phyloP scores from a whole-genome alignment of 2,329 filamentous ascomycete genomes.

The Sphaerulina vaccinii region DNA sequence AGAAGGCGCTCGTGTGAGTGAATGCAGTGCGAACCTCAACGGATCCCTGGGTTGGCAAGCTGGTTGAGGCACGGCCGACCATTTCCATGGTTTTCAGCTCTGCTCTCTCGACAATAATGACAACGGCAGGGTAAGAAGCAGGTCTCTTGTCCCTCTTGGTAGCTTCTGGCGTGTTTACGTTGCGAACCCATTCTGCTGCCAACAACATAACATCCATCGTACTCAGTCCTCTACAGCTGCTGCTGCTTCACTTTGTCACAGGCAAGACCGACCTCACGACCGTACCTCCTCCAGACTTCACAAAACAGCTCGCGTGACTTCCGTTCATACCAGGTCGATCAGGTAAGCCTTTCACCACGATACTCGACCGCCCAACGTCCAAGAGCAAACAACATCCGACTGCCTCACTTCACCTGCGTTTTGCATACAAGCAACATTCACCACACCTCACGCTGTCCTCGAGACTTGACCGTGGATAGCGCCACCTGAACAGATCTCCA shows the following conservation, averaged over 20 bases:
- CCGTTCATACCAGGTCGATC: neutral
- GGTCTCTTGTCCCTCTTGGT: neutral
- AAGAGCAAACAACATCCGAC: neutral
- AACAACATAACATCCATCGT: neutral
- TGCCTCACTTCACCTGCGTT: neutral
- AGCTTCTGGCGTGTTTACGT: neutral
- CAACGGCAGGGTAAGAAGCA: neutral
- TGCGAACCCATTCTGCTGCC: neutral
- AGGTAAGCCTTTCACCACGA: conserved; percentile 8
- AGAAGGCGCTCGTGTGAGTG: neutral
- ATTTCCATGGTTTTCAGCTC: conserved; percentile 4
- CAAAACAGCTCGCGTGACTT: conserved; percentile 3
- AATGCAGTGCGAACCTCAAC: conserved; percentile 10
- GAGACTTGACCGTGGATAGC: neutral
- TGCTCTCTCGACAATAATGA: neutral
- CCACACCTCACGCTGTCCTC: neutral
- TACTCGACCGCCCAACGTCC: neutral
- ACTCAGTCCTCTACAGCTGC: too few relatives aligned
- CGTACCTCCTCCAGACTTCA: neutral
- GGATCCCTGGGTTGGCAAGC: neutral
- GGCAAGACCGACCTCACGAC: neutral
- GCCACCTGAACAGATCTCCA: conserved; percentile 2
- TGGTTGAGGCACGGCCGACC: conserved; percentile 9
- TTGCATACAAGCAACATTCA: neutral
- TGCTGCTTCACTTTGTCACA: neutral